These are phyloP conservation scores for Coemansia sp. DNA, from an alignment of 371 early-diverging fungal species.

Conservation along the genomic window DNA sequence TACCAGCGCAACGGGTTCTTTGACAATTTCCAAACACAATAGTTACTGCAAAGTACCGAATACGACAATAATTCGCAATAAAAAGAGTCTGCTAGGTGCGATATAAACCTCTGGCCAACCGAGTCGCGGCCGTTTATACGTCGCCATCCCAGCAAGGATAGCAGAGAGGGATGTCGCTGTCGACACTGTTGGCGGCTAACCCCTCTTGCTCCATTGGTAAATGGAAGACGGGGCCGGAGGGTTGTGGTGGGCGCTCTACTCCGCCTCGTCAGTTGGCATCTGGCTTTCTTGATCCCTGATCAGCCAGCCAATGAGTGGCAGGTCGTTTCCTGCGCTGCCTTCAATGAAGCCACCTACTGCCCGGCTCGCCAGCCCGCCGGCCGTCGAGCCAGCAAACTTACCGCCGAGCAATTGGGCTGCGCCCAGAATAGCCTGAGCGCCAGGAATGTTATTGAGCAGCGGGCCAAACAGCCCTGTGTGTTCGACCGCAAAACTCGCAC, in stretches of 20 bases:
- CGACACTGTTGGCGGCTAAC: not conserved
- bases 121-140: not conserved
- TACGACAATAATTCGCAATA: too few species aligned
- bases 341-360: constrained; percentile 25
- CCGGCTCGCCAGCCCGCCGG: constrained; percentile 29
- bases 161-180: not conserved
- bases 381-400: constrained; percentile 37
- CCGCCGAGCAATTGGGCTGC: constrained; percentile 38
- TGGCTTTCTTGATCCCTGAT: constrained; percentile 23
- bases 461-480: constrained; percentile 36
- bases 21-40: not conserved
- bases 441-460: constrained; percentile 29
- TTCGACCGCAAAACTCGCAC: constrained; percentile 42
- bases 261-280: not conserved
- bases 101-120: too few species aligned
- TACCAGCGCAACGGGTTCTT: not conserved
- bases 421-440: constrained; percentile 23
- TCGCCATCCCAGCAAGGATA: too few species aligned
- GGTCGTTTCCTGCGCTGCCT: constrained; percentile 24
- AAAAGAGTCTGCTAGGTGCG: too few species aligned
- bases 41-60: not conserved
- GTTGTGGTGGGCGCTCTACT: not conserved
- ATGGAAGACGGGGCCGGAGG: not conserved
- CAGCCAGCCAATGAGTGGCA: constrained; percentile 39
- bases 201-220: not conserved